Evolutionary conservation across 2,329 filamentous ascomycete genomes (phyloP).

Genomic region (Venturia pyrina): DNA sequence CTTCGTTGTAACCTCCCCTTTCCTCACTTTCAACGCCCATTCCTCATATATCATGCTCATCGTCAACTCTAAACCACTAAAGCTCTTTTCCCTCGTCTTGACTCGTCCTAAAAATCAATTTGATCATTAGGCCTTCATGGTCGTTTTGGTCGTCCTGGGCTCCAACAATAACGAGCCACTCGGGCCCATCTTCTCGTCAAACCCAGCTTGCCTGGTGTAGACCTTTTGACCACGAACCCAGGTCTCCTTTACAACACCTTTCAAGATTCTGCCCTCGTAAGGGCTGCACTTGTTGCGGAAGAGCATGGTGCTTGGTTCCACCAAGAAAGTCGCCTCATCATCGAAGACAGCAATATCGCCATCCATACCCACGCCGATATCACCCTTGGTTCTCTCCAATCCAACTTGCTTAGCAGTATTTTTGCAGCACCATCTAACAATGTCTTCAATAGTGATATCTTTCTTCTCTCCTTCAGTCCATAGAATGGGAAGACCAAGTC

Average conservation of each 20-base stretch:
- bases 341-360: conserved; percentile 91
- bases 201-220: conserved; percentile 57
- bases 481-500: conserved; percentile 82
- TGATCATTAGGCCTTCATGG: not conserved
- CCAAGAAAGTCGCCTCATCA: conserved; percentile 66
- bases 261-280: conserved; percentile 72
- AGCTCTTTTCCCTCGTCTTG: not conserved
- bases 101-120: not conserved
- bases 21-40: too few relatives aligned
- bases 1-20: too few relatives aligned
- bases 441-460: conserved; percentile 56
- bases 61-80: not conserved
- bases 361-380: conserved; percentile 69
- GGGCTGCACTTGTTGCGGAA: conserved; percentile 91
- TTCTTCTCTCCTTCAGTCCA: conserved; percentile 65
- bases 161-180: conserved; percentile 42
- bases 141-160: conserved; percentile 25
- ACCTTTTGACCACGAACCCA: conserved; percentile 71
- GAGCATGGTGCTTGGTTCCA: conserved; percentile 71
- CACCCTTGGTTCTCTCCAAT: conserved; percentile 70
- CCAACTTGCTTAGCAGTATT: conserved; percentile 88
- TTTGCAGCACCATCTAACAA: conserved; percentile 74
- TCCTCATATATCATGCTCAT: not conserved
- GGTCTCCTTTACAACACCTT: conserved; percentile 72
- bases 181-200: conserved; percentile 48